Conservation (phyloP, 1,139 yeast species). For the Candida mesenterica region DNA sequence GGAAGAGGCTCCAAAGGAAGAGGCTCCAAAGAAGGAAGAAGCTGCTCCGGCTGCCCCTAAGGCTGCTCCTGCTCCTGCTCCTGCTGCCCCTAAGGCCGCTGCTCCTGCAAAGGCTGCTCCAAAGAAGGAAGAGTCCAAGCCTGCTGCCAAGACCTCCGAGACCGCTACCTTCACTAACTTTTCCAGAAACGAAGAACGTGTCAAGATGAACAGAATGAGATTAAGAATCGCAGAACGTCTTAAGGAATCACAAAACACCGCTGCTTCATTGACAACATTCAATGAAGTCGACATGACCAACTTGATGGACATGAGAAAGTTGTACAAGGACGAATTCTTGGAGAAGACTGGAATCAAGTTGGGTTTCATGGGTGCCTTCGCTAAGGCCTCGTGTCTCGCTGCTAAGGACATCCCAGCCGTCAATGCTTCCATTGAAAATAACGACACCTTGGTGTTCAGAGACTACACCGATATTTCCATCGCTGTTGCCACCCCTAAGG, state of each 20-base stretch:
- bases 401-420: constrained; percentile 95
- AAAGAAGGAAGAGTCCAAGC: constrained; percentile 23
- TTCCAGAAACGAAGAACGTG: constrained; percentile 85
- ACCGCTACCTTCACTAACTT: constrained; percentile 58
- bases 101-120: constrained; percentile 25
- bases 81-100: constrained; percentile 23
- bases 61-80: constrained; percentile 25
- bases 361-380: constrained; percentile 98
- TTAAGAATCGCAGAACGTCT: constrained; percentile 98
- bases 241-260: constrained; percentile 98
- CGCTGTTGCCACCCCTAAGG: constrained; percentile 99
- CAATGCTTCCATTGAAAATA: constrained; percentile 91
- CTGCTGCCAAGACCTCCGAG: constrained; percentile 23
- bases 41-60: constrained; percentile 17
- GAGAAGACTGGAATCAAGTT: constrained; percentile 92
- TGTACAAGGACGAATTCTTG: constrained; percentile 93
- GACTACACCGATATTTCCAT: constrained; percentile 94
- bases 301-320: constrained; percentile 90
- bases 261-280: constrained; percentile 97
- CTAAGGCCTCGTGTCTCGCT: constrained; percentile 91
- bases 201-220: constrained; percentile 99
- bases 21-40: constrained; percentile 23
- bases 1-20: constrained; percentile 26
- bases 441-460: constrained; percentile 91
- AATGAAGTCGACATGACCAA: constrained; percentile 97